Evolutionary conservation across 371 early-diverging fungal species (phyloP), one percentile per base, ranked within the genome.

Genomic region (Massospora cicadina): DNA sequence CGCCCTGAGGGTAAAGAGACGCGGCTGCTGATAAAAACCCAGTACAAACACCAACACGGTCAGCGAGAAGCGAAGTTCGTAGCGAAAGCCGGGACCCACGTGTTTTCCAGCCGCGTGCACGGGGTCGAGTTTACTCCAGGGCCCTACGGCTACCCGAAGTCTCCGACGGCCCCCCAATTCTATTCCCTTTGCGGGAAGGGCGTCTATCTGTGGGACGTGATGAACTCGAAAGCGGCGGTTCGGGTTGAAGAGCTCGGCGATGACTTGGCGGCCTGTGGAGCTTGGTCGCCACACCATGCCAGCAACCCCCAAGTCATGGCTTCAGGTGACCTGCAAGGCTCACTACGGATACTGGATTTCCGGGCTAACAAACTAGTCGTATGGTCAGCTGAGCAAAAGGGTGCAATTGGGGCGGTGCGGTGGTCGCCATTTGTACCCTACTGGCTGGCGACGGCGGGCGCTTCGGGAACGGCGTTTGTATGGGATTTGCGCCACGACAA

Each of bases 351-450:
- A 3, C 21, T 28, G 21, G 60, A 60, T 26, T 21, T 60, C 21
- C 25, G 60, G 27, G 21, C 60, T 12, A 26, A 23, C 13, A 23
- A 30, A 10, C 21, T 57, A 25, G 2, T 25, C 3, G n/a, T 21
- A 17, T 24, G 27, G n/a, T 57, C 57, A 7, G 57, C 57, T 24
- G 10, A 12, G n/a, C 57, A 57, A 57, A 57, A 27, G 26, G 28
- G 57, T 3, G 28, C 5, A 17, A 12, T 60, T 31, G 31, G 31
- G 21, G 21, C 57, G 10, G 28, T 60, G 25, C 25, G 31, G 31
- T 60, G 60, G 60, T 60, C 60, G 7, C 60, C 60, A 60, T 60
- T 60, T 31, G 30, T 60, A 23, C 60, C 60, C 32, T 60, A 60
- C 31, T 60, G 60, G 60, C 5, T 60, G 21, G 60, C 60, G 23